Evolutionary conservation across 2,329 filamentous ascomycete genomes (phyloP).

Genomic region (Emmonsia crescens): DNA sequence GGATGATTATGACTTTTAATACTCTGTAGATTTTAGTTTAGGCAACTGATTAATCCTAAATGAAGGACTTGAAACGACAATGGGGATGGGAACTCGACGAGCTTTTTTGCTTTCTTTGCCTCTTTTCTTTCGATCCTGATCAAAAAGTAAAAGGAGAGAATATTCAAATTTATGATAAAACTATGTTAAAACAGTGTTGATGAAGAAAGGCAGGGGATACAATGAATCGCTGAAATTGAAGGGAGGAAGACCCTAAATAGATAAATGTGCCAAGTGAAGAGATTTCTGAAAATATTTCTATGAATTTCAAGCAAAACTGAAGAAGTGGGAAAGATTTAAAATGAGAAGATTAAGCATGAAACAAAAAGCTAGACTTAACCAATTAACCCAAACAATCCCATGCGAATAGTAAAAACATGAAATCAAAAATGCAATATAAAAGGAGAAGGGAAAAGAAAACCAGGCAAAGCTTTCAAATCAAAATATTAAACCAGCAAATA

Average conservation of each 20-base stretch:
- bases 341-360: not conserved
- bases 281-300: not conserved
- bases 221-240: not conserved
- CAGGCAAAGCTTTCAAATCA: not conserved
- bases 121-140: not conserved
- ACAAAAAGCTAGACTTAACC: not conserved
- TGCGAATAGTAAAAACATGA: not conserved
- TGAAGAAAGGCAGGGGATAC: not conserved
- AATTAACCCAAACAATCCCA: not conserved
- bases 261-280: not conserved
- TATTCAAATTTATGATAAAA: not conserved
- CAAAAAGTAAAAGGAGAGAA: not conserved
- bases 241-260: not conserved
- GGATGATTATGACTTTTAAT: slow-evolving; percentile 3
- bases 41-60: not conserved
- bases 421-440: not conserved
- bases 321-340: not conserved
- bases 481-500: not conserved
- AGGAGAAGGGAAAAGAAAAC: not conserved
- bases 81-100: not conserved
- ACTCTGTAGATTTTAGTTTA: not conserved
- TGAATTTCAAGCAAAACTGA: not conserved
- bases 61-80: not conserved
- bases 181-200: not conserved
- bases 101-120: not conserved